These are phyloP conservation scores for Eucalyptus regnans DNA, from an alignment of 345 rosid species.

Conservation along the genomic window DNA sequence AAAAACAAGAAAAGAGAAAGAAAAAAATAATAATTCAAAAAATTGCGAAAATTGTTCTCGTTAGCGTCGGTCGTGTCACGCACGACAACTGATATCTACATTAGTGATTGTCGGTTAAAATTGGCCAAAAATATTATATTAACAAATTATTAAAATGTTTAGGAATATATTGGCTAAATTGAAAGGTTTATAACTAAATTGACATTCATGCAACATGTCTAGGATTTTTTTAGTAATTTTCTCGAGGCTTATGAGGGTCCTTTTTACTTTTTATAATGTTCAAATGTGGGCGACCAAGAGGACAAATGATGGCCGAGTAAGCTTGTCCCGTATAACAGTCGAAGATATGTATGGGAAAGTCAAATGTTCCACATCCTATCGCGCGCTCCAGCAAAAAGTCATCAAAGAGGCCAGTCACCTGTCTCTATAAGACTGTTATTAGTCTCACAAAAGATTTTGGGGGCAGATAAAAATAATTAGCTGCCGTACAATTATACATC, in stretches of 20 bases:
- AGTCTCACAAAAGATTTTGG: background rate
- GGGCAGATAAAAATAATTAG: background rate
- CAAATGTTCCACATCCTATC: background rate
- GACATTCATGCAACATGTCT: fast-evolving
- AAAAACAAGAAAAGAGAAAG: background rate
- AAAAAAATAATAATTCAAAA: background rate
- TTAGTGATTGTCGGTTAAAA: background rate
- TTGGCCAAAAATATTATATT: background rate
- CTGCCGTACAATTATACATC: background rate
- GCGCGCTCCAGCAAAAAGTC: background rate
- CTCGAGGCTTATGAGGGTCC: background rate
- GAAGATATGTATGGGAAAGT: background rate
- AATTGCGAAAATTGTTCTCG: background rate
- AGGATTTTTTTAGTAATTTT: background rate
- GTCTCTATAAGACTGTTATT: background rate
- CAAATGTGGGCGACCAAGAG: background rate
- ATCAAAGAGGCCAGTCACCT: background rate
- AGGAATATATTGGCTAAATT: fast-evolving
- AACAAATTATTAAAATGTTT: background rate
- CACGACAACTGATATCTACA: fast-evolving
- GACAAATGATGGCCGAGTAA: background rate
- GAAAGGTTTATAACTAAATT: fast-evolving
- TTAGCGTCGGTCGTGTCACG: fast-evolving
- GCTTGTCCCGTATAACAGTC: background rate
- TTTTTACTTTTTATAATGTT: background rate